Base-by-base conservation (phyloP, 495 filamentous ascomycete species). In the Penicillium malachiteum region DNA sequence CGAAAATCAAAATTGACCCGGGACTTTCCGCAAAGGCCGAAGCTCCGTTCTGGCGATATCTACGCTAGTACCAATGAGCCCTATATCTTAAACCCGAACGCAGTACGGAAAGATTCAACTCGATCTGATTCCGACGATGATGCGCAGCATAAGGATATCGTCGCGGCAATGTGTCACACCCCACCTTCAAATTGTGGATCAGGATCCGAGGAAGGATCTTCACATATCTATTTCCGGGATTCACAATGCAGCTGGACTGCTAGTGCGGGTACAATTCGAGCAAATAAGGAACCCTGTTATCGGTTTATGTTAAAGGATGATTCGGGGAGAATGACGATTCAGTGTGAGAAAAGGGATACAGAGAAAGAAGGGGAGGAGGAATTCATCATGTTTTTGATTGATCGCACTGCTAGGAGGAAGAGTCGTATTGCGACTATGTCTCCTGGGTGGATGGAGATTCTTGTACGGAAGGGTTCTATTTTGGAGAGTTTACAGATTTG, bases 61-160 rank as follows among this genome's bases (percentile, higher is more conserved):
- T 76, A 74, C 34, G 56, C 69, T 1, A 63, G 65, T 1, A 64
- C 66, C 52, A 69, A 62, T 48, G 73, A 74, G 30, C 53, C 59
- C 3, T 68, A 61, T 43, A 52, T 62, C 5, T 46, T 54, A 14
- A 54, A 37, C 40, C 18, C 44, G 21, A 14, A 33, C 38, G 11
- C 32, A 7, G n/a, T 21, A 7, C 31, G 39, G 1, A 37, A 44
- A 31, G 16, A 54, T 38, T 41, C 41, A 1, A 46, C 58, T 44
- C 62, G 59, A 64, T 54, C 38, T 12, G 21, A 57, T 10, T 34
- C 58, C 4, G 26, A 17, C 8, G 50, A 52, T 33, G 30, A 39
- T 18, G 7, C 41, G 1, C 14, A 43, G 13, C 42, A 48, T 11
- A 59, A 61, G 13, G 63, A 68, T n/a, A 58, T 62, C 6, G 37